Evolutionary conservation across 768 basidiomycete genomes (phyloP).

Genomic region (Boletus tylopilopsis): DNA sequence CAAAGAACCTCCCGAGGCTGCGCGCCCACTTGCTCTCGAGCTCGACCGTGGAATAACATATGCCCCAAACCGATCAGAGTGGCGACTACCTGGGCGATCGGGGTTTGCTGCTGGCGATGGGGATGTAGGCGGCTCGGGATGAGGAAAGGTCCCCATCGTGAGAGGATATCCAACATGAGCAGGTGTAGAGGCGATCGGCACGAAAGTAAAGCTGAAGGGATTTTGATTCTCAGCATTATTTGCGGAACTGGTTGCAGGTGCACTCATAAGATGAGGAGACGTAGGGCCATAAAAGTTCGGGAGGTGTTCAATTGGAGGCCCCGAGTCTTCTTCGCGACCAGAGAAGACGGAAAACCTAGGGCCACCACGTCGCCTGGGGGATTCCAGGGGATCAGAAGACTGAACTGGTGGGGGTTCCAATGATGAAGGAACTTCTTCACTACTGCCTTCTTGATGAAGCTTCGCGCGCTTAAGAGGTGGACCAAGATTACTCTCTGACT

Average conservation of each 20-base stretch:
- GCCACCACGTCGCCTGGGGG: conserved; percentile 25
- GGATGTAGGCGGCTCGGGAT: conserved; percentile 33
- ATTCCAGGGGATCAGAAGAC: conserved; percentile 11
- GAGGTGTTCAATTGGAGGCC: conserved; percentile 49
- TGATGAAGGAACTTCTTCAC: conserved; percentile 9
- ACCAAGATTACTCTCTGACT: conserved; percentile 35
- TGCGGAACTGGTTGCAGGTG: conserved; percentile 43
- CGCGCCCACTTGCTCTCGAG: conserved; percentile 31
- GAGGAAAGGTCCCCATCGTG: conserved; percentile 35
- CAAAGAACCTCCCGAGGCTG: conserved; percentile 25
- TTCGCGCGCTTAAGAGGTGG: conserved; percentile 55
- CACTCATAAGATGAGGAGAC: conserved; percentile 37
- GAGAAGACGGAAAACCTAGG: conserved; percentile 49
- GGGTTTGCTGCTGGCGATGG: conserved; percentile 31
- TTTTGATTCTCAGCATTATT: conserved; percentile 52
- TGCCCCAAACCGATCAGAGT: conserved; percentile 28
- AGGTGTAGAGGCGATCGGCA: conserved; percentile 52
- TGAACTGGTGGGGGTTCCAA: conserved; percentile 14
- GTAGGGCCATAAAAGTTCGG: conserved; percentile 48
- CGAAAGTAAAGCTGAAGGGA: conserved; percentile 50
- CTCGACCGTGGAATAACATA: conserved; percentile 38
- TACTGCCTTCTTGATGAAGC: conserved; percentile 26
- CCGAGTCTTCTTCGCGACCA: conserved; percentile 41
- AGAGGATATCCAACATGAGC: conserved; percentile 38
- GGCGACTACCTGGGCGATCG: conserved; percentile 33